A percentile compares a stretch with the other conserved stretches of the same genome.
Conservation (phyloP, 2,329 filamentous ascomycete genomes). For the Phyllosticta paracitricarpa region DNA sequence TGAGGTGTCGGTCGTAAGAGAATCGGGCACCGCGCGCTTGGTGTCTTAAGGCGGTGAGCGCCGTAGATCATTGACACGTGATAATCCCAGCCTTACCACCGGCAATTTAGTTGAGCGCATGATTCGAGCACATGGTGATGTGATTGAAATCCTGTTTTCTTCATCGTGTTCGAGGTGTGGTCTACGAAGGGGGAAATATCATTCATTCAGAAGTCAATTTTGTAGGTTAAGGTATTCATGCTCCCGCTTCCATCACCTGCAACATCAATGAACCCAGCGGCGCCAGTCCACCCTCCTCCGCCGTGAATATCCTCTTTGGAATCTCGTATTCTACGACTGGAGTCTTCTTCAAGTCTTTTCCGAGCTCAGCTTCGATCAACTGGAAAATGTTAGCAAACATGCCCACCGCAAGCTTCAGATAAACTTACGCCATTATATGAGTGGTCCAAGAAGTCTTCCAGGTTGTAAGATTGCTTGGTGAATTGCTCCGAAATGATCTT, state of each 20-base stretch:
- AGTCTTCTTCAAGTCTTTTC: constrained; percentile 72
- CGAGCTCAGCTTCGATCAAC: constrained; percentile 76
- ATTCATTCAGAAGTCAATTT: not conserved
- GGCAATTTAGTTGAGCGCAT: not conserved
- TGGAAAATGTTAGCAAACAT: constrained; percentile 22
- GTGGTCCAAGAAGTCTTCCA: constrained; percentile 97
- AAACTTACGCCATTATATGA: constrained; percentile 68
- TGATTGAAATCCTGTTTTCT: not conserved
- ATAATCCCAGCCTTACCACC: not conserved
- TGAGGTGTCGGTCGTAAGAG: not conserved
- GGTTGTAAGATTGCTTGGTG: constrained; percentile 85
- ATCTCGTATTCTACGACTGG: constrained; percentile 93
- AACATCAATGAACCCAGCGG: constrained; percentile 23
- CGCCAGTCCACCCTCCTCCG: constrained; percentile 22
- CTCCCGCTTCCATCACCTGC: constrained; percentile 21
- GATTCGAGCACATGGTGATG: not conserved
- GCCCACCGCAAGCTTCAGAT: not conserved
- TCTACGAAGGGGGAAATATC: not conserved
- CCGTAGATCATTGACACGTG: not conserved
- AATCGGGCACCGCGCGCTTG: not conserved
- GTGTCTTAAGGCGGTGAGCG: not conserved
- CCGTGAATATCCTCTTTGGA: constrained; percentile 66
- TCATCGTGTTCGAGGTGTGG: too few species aligned
- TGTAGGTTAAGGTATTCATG: constrained; percentile 1
- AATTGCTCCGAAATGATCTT: constrained; percentile 96